These are phyloP conservation scores for Lasiodiplodia gonubiensis DNA, from an alignment of 2,329 filamentous ascomycete genomes.

Conservation along the genomic window DNA sequence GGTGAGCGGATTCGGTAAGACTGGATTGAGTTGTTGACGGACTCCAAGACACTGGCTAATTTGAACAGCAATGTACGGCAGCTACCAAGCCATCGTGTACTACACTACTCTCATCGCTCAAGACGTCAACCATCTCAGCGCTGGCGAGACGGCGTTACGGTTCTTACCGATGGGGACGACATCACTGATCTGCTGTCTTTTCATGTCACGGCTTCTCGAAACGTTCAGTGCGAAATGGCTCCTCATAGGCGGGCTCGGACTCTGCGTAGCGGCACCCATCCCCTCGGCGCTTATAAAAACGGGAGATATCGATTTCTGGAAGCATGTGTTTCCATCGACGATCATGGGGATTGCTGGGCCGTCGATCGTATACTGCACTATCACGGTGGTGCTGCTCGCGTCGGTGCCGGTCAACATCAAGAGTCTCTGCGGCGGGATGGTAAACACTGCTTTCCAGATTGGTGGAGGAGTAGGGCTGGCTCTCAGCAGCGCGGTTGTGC, in stretches of 20 bases:
- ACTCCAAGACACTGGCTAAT: not conserved
- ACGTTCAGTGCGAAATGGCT: slow-evolving; percentile 47
- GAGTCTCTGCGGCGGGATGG: slow-evolving; percentile 50
- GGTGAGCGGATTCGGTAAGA: slow-evolving; percentile 50
- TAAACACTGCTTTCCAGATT: slow-evolving; percentile 53
- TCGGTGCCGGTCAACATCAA: slow-evolving; percentile 51
- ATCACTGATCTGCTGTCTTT: slow-evolving; percentile 41
- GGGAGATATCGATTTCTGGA: slow-evolving; percentile 40
- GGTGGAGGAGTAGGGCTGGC: slow-evolving; percentile 50
- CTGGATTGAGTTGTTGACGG: too few species aligned
- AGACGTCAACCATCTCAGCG: slow-evolving; percentile 47
- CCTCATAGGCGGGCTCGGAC: slow-evolving; percentile 44
- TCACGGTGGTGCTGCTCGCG: slow-evolving; percentile 48
- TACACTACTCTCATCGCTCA: slow-evolving; percentile 51
- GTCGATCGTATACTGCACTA: slow-evolving; percentile 50
- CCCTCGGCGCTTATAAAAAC: slow-evolving; percentile 38
- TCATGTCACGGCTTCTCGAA: slow-evolving; percentile 37
- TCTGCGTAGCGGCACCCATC: slow-evolving; percentile 48
- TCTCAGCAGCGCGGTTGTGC: slow-evolving; percentile 46
- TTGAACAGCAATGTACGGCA: slow-evolving; percentile 44
- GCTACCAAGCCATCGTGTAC: slow-evolving; percentile 51
- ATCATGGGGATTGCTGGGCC: slow-evolving; percentile 50
- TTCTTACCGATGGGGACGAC: slow-evolving; percentile 51
- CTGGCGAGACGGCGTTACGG: slow-evolving; percentile 48
- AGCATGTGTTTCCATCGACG: slow-evolving; percentile 47